Evolutionary conservation across 163 green algal genomes (phyloP).

Genomic region (Chlorella variabilis): DNA sequence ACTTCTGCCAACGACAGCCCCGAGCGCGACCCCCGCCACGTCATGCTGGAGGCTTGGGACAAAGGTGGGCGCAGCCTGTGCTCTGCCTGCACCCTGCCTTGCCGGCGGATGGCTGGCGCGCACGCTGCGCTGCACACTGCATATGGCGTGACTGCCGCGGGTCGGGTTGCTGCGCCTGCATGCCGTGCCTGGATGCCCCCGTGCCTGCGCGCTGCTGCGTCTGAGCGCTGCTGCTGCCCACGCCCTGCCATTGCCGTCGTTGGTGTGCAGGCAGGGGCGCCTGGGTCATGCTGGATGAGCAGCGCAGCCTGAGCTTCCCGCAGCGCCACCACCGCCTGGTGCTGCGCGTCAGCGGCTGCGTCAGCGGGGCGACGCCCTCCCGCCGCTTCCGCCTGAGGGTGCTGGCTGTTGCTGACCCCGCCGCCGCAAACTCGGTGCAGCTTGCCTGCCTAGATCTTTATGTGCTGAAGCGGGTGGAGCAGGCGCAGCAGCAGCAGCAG

Average conservation of each 20-base stretch:
- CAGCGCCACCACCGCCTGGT: conserved; percentile 5
- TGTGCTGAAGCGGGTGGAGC: background rate
- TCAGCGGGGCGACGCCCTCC: background rate
- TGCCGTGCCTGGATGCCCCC: too few species aligned
- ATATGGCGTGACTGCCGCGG: background rate
- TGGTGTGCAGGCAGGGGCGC: background rate
- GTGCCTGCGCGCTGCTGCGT: too few species aligned
- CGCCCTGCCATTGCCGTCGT: too few species aligned
- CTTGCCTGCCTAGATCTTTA: conserved; percentile 42
- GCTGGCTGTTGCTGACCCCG: conserved; percentile 21
- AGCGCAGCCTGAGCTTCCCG: conserved; percentile 36
- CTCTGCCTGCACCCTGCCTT: background rate
- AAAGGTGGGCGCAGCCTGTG: conserved; percentile 10
- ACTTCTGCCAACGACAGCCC: conserved; percentile 55
- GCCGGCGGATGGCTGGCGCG: background rate
- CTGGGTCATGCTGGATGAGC: conserved; percentile 47
- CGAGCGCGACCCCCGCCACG: conserved; percentile 52
- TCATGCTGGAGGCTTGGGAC: conserved; percentile 43
- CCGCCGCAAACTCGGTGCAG: conserved; percentile 48
- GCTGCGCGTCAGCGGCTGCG: background rate
- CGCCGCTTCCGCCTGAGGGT: conserved; percentile 37
- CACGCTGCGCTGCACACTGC: too few species aligned
- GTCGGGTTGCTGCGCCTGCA: too few species aligned
- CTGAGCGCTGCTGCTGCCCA: background rate
- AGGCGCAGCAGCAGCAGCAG: background rate